Base-by-base conservation (phyloP, 805 yeast genomes). In the Candida suzukii region DNA sequence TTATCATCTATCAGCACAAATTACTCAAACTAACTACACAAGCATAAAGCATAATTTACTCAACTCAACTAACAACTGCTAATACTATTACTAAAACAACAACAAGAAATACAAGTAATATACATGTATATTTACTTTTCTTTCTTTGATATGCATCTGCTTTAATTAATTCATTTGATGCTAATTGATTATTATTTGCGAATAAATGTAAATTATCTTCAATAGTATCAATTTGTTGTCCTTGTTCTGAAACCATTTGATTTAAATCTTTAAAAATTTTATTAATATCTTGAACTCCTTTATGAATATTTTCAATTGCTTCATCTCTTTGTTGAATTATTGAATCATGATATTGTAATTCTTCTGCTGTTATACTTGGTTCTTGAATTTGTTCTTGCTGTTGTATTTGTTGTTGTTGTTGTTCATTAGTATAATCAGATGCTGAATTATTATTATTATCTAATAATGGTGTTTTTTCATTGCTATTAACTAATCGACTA, bases 211-310 rank as follows among this genome's bases (percentile, higher is more conserved):
- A 68, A 60, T 88, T 88, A 46, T 82, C 87, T 55, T 88, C 96
- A 16, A 90, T 78, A 0, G 88, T 77, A 54, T 88, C 95, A 16
- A 90, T 71, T 49, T 85, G 88, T 25, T 75, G 80, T 6, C 95
- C 96, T 57, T 90, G 97, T 58, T 87, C 90, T 40, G 73, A 68
- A 2, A 90, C 93, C 51, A 90, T 64, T 30, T 77, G 73, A 14
- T 88, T 88, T 42, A 90, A 61, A 52, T 88, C 95, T 49, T 79
- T 78, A 58, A 88, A 88, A 4, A 90, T 88, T 10, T 88, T 72
- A 58, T 90, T 88, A 33, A 90, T 86, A 49, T 90, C 96, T 40
- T 71, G 74, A 11, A 88, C 87, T 0, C 95, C 95, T 33, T 77
- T 76, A 34, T 83, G 80, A 9, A 88, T 81, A 46, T 76, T 79